Evolutionary conservation across 805 yeast genomes (phyloP), one percentile per base, ranked within the genome.

Genomic region (Pichia pseudocactophila): DNA sequence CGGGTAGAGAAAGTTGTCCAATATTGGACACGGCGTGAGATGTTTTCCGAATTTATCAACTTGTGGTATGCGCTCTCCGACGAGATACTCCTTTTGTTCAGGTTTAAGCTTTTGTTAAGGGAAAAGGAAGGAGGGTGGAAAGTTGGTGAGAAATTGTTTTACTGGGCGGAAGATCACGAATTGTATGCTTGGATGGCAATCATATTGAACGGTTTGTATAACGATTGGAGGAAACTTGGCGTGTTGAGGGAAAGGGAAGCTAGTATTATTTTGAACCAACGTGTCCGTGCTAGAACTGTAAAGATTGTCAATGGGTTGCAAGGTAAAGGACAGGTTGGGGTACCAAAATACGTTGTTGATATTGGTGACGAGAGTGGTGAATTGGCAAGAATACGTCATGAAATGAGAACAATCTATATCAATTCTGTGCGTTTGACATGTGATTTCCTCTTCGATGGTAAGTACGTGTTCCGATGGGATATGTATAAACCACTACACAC

Each of bases 141-240:
- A 3, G 46, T 61, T 6, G 53, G 65, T 32, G 64, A 65, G 39
- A 44, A 54, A 12, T 49, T 72, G 39, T 77, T 74, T 5, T 58
- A 63, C 4, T 68, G 43, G 35, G 49, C 48, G 6, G 51, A 48
- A 37, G 48, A 69, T 52, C 86, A 82, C 56, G 86, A 79, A 58
- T 66, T 78, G 2, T 62, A 73, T 31, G 77, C 85, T 0, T 82
- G 90, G 89, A 78, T 78, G 62, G 69, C 69, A 42, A 83, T 78
- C 53, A 76, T 83, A 16, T 49, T 81, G 44, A 57, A 79, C 13
- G 77, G 77, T 1, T 56, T 80, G 39, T 73, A 75, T 55, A 70
- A 70, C 43, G 73, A 77, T 18, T 68, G 70, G 54, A 61, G 57
- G 15, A 65, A 66, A 41, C 60, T 76, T 40, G 62, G 62, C 34